Percentiles rank a stretch among this genome's conserved stretches.
Evolutionary conservation across 2,329 filamentous ascomycete species (phyloP).

Genomic region (Exophiala sp.): DNA sequence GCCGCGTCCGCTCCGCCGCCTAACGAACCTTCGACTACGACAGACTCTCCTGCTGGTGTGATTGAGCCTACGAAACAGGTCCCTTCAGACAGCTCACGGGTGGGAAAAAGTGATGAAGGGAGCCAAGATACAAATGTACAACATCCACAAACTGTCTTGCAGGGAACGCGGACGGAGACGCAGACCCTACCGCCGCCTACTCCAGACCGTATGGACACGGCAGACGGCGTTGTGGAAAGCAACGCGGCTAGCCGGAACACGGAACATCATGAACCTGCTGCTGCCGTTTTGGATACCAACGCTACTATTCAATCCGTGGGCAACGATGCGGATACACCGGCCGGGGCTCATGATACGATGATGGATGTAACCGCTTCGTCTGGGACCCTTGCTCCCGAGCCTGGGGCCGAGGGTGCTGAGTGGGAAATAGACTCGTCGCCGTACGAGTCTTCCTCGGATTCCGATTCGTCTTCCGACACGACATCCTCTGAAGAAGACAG

Average conservation of each 20-base stretch:
- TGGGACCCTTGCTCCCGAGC: slow-evolving; percentile 29
- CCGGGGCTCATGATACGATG: background rate
- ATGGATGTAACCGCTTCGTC: slow-evolving; percentile 8
- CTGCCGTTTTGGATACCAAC: slow-evolving; percentile 5
- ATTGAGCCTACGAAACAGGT: background rate
- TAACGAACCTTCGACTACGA: background rate
- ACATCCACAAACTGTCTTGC: background rate
- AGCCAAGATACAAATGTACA: background rate
- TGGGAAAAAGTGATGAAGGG: background rate
- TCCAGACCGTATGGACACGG: slow-evolving; percentile 1
- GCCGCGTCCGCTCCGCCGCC: slow-evolving; percentile 15
- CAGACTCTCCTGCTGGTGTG: background rate
- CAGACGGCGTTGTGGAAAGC: background rate
- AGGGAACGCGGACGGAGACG: background rate
- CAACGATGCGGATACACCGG: slow-evolving; percentile 1
- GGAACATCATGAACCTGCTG: background rate
- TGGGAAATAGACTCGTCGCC: slow-evolving; percentile 80
- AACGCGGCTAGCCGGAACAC: background rate
- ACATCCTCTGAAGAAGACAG: slow-evolving; percentile 50
- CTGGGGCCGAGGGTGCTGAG: slow-evolving; percentile 58
- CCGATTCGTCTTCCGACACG: slow-evolving; percentile 53
- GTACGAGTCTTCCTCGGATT: slow-evolving; percentile 58
- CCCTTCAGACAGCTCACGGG: background rate
- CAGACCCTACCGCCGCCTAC: background rate
- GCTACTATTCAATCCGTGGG: slow-evolving; percentile 1